Evolutionary conservation across 1,139 yeast species (phyloP), one percentile per base, ranked within the genome.

Genomic region (Meyerozyma carpophila): DNA sequence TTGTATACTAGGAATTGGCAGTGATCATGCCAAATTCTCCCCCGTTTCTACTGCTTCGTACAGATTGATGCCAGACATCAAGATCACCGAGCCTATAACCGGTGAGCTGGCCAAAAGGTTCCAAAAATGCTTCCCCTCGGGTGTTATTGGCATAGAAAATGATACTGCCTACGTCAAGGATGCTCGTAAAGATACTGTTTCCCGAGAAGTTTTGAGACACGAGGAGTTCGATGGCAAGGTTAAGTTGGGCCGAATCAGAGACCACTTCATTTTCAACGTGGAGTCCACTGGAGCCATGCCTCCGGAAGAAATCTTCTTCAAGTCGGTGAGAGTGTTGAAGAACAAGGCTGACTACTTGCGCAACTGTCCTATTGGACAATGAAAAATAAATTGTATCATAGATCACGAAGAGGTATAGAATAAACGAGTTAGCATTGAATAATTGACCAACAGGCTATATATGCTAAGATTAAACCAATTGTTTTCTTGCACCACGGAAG

Each of bases 41-140:
- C 98, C 98, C 4, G 98, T 93, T 9, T 80, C 96, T 25, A 93
- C 98, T 25, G 98, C 98, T 3, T 86, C 96, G n/a, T 93, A 93
- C 69, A 79, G 98, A 67, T 75, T 93, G 57, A 69, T 94, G 72
- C 98, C 98, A n/a, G 84, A 81, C 18, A 93, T 93, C 59, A 83
- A 87, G 51, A 88, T 93, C 42, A 63, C 70, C 41, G 67, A 80
- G 51, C 90, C 95, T 40, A 87, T 93, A 49, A 71, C 67, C 2
- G 98, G 97, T 3, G 81, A 77, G 5, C 77, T 79, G 45, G 98
- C 98, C 4, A 61, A 68, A 47, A 85, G 80, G 59, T 88, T 93
- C 67, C 90, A 87, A 62, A 78, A 79, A 56, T 91, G 98, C 65
- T 93, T 93, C 75, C 94, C 98, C 32, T 76, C 84, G 3, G 98